phyloP scores from a whole-genome alignment of 495 filamentous ascomycete species.

The Podospora didyma region DNA sequence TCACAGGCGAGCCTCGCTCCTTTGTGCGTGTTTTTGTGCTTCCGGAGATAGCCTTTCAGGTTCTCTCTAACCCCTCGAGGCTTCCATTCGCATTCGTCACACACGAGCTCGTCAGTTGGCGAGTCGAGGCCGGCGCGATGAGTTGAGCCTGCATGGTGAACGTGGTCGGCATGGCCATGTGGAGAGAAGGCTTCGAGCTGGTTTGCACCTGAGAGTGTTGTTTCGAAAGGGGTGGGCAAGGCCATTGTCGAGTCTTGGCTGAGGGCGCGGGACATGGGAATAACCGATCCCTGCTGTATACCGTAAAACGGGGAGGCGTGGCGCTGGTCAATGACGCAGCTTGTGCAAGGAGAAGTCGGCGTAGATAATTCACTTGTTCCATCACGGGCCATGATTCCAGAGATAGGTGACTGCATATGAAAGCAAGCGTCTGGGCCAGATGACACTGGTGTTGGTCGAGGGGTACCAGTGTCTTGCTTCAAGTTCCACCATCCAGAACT shows the following conservation, averaged over 20 bases:
- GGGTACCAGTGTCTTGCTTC: constrained; percentile 11
- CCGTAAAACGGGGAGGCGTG: constrained; percentile 12
- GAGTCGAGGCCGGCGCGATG: constrained; percentile 2
- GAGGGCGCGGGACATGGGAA: constrained; percentile 16
- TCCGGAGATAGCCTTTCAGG: constrained; percentile 34
- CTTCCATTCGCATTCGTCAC: constrained; percentile 37
- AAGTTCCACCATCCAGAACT: constrained; percentile 20
- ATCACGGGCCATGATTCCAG: neutral
- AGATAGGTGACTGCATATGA: constrained; percentile 8
- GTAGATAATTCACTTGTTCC: constrained; percentile 6
- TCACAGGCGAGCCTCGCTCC: constrained; percentile 30
- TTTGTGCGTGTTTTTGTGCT: constrained; percentile 38
- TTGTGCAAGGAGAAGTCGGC: constrained; percentile 13
- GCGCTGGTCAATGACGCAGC: neutral
- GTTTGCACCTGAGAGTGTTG: constrained; percentile 8
- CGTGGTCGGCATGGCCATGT: constrained; percentile 6
- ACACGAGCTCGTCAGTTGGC: constrained; percentile 27
- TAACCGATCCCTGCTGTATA: constrained; percentile 3
- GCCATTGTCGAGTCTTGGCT: constrained; percentile 21
- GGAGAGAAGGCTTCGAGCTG: constrained; percentile 12
- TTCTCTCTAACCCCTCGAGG: constrained; percentile 33
- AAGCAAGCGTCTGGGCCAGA: constrained; percentile 5
- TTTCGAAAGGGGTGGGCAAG: constrained; percentile 11
- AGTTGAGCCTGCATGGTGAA: constrained; percentile 3
- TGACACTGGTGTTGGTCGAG: constrained; percentile 11